Conservation (phyloP, 2,329 filamentous ascomycete genomes). For the Aspergillus sp. region DNA sequence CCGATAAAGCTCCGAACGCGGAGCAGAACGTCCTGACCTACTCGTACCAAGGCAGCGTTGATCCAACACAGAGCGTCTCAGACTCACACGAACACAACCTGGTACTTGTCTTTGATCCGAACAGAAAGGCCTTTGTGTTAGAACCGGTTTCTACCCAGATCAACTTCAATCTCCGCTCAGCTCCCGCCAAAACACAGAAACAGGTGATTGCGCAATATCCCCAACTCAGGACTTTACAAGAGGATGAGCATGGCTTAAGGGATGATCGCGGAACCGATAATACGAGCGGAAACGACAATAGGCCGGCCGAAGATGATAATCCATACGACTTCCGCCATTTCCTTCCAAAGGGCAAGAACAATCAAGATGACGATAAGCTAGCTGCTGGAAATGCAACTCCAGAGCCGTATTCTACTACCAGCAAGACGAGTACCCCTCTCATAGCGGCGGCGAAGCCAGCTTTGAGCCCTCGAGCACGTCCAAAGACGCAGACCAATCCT, state of each 20-base stretch:
- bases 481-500: slow-evolving; percentile 40
- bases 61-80: slow-evolving; percentile 36
- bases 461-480: slow-evolving; percentile 31
- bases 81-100: slow-evolving; percentile 39
- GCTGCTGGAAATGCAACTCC: slow-evolving; percentile 41
- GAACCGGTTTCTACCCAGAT: slow-evolving; percentile 82
- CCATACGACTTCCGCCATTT: slow-evolving; percentile 57
- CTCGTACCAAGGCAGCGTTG: slow-evolving; percentile 47
- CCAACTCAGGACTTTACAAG: slow-evolving; percentile 59
- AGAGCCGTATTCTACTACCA: slow-evolving; percentile 38
- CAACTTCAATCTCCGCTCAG: slow-evolving; percentile 80
- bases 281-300: slow-evolving; percentile 48
- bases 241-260: slow-evolving; percentile 40
- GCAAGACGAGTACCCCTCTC: slow-evolving; percentile 40
- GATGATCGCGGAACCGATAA: slow-evolving; percentile 38
- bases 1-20: slow-evolving; percentile 45
- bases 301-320: slow-evolving; percentile 49
- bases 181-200: slow-evolving; percentile 68
- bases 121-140: slow-evolving; percentile 75
- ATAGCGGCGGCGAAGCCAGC: slow-evolving; percentile 34
- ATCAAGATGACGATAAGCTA: slow-evolving; percentile 40
- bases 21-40: slow-evolving; percentile 45
- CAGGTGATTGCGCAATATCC: slow-evolving; percentile 69
- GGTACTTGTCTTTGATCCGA: slow-evolving; percentile 74
- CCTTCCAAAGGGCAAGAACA: slow-evolving; percentile 48